Evolutionary conservation across 192 early-diverging fungal genomes (phyloP).

Genomic region (Geranomyces variabilis): DNA sequence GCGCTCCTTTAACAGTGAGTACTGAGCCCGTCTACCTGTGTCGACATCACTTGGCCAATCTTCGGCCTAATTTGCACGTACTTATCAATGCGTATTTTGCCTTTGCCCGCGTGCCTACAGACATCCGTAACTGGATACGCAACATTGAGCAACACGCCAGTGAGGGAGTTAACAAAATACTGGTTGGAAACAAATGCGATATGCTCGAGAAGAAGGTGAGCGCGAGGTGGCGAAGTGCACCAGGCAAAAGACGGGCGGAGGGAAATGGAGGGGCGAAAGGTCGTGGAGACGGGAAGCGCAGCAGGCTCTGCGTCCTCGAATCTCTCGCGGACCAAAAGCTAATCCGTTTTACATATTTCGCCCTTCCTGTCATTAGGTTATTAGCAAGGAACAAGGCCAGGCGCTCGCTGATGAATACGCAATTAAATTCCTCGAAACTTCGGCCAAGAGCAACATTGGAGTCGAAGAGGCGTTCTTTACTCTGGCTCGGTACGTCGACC

Average conservation of each 20-base stretch:
- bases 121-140: slow-evolving; percentile 99
- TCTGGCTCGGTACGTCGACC: slow-evolving; percentile 71
- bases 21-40: too few relatives aligned
- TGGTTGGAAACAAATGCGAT: slow-evolving; percentile 99
- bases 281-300: too few relatives aligned
- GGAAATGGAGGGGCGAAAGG: too few relatives aligned
- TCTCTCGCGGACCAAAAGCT: too few relatives aligned
- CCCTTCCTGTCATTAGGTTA: slow-evolving; percentile 62
- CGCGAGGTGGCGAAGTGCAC: too few relatives aligned
- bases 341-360: too few relatives aligned
- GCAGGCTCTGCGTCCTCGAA: too few relatives aligned
- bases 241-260: too few relatives aligned
- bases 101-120: slow-evolving; percentile 45
- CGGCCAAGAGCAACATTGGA: slow-evolving; percentile 96
- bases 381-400: slow-evolving; percentile 94
- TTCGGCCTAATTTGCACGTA: too few relatives aligned
- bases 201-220: slow-evolving; percentile 89
- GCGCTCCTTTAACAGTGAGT: slow-evolving; percentile 92
- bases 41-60: too few relatives aligned
- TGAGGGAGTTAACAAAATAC: slow-evolving; percentile 98
- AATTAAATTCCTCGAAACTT: slow-evolving; percentile 96
- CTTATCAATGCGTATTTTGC: too few relatives aligned
- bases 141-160: slow-evolving; percentile 99
- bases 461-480: slow-evolving; percentile 96
- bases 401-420: slow-evolving; percentile 91